Conservation (phyloP, 345 rosid species). For the Jatropha curcas region DNA sequence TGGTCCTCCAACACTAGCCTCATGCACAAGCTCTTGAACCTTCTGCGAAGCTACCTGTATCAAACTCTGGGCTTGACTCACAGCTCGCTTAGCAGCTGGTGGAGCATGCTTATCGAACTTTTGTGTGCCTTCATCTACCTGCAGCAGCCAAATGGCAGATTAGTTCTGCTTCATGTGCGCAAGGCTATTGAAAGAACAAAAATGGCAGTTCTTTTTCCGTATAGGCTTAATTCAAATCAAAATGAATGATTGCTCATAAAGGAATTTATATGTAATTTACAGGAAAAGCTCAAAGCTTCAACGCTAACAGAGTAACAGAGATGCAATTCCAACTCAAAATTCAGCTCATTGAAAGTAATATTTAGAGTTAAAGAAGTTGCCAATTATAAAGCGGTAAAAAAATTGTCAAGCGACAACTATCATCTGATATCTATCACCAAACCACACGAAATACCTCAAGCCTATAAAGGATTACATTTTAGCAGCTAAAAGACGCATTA, state of each 20-base stretch:
- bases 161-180: background rate
- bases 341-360: background rate
- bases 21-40: conserved; percentile 47
- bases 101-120: conserved; percentile 81
- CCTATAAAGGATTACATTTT: too few species aligned
- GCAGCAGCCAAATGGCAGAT: conserved; percentile 6
- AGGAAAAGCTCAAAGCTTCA: background rate
- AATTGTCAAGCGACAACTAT: background rate
- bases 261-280: background rate
- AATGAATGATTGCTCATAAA: background rate
- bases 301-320: too few species aligned
- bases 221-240: background rate
- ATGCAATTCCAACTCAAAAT: background rate
- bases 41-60: conserved; percentile 44
- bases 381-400: too few species aligned
- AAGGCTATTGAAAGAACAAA: background rate
- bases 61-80: conserved; percentile 39
- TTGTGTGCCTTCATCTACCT: conserved; percentile 64
- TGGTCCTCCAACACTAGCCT: conserved; percentile 59
- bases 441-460: too few species aligned
- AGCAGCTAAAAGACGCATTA: too few species aligned
- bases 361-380: too few species aligned
- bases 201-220: background rate
- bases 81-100: conserved; percentile 52
- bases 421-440: too few species aligned